These are phyloP conservation scores for Kandelia obovata DNA, from an alignment of 345 rosid genomes.

Conservation along the genomic window DNA sequence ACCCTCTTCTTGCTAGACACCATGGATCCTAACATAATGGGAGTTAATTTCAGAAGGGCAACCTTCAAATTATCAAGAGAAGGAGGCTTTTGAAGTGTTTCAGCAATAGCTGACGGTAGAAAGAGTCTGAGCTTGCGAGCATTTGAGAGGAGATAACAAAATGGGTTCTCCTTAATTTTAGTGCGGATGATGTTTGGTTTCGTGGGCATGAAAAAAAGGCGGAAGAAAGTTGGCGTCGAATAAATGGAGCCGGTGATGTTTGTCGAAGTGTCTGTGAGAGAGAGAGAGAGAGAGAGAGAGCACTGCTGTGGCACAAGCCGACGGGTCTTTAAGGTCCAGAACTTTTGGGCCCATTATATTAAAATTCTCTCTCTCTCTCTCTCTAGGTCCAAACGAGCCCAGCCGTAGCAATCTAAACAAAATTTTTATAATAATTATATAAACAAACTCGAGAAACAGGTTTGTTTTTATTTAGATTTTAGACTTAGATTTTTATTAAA, in stretches of 20 bases:
- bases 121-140: constrained; percentile 48
- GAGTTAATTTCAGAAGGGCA: constrained; percentile 39
- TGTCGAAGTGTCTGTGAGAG: constrained; percentile 62
- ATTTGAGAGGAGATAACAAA: constrained; percentile 32
- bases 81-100: constrained; percentile 39
- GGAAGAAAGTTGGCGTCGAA: constrained; percentile 15
- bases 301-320: no score
- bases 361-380: no score
- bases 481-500: no score
- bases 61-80: constrained; percentile 41
- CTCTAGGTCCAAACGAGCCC: no score
- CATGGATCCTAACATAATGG: constrained; percentile 19
- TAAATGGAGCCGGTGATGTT: constrained; percentile 37
- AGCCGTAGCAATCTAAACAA: no score
- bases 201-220: constrained; percentile 20
- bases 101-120: constrained; percentile 29
- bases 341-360: no score
- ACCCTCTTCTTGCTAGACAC: no score
- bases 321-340: no score
- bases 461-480: no score
- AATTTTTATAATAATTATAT: no score
- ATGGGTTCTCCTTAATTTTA: constrained; percentile 21
- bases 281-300: constrained; percentile 25
- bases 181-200: background rate
- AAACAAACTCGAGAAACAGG: no score